These are phyloP conservation scores for Syzygium syzygioides DNA, from an alignment of 441 rosid species.

Conservation along the genomic window DNA sequence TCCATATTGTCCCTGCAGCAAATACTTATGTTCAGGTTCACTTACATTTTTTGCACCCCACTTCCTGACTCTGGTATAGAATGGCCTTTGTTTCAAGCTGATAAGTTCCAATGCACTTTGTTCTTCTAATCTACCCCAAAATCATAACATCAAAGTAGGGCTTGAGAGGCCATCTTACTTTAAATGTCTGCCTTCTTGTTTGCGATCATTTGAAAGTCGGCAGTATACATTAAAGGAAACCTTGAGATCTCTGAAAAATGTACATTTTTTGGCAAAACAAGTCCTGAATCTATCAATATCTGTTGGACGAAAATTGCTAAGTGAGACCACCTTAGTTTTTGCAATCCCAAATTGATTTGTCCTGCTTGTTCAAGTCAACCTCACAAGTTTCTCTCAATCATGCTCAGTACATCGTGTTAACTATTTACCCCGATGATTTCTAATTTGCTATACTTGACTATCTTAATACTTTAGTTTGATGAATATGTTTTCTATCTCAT, in stretches of 20 bases:
- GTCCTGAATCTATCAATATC: not conserved
- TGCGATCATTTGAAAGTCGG: not conserved
- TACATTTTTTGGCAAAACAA: not conserved
- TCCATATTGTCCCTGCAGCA: conserved; percentile 52
- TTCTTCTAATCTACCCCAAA: not conserved
- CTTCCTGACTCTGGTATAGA: not conserved
- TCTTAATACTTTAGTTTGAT: not conserved
- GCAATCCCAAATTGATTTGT: not conserved
- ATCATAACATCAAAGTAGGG: not conserved
- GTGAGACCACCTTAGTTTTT: not conserved
- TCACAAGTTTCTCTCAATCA: not conserved
- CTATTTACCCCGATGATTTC: not conserved
- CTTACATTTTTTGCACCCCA: not conserved
- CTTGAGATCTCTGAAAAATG: not conserved
- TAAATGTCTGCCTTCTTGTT: not conserved
- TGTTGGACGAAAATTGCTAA: not conserved
- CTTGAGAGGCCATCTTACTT: not conserved
- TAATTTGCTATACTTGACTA: not conserved
- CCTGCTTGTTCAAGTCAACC: not conserved
- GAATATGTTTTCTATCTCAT: not conserved
- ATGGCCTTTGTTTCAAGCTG: not conserved
- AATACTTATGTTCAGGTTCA: conserved; percentile 60
- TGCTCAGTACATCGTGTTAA: not conserved
- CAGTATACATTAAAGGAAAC: not conserved
- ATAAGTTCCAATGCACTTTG: not conserved